phyloP scores from a whole-genome alignment of 306 rosid genomes.

The Quercus dentata region DNA sequence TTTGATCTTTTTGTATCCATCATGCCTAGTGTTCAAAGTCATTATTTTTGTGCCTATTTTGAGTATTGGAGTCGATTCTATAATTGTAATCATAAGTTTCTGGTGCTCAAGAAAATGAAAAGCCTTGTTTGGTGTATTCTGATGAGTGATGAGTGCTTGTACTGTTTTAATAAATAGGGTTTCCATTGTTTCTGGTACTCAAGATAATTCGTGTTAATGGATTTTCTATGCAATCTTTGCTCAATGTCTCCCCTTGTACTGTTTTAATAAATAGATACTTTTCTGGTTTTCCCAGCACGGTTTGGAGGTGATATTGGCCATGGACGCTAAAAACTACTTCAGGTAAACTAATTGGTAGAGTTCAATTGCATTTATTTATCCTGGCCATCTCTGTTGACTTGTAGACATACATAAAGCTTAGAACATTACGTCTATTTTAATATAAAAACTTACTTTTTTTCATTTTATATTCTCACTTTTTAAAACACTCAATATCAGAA shows the following conservation, averaged over 20 bases:
- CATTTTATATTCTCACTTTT: too few species aligned
- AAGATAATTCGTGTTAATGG: not conserved
- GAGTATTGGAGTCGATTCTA: not conserved
- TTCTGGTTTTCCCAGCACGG: not conserved
- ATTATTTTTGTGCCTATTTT: not conserved
- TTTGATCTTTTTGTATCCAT: not conserved
- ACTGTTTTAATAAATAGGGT: not conserved
- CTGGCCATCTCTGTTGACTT: too few species aligned
- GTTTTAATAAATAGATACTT: not conserved
- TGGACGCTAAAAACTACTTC: not conserved
- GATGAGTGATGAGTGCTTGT: not conserved
- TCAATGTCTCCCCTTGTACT: not conserved
- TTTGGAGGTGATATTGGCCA: not conserved
- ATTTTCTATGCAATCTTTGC: not conserved
- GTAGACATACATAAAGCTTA: too few species aligned
- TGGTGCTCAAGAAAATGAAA: not conserved
- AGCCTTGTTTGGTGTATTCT: not conserved
- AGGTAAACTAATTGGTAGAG: too few species aligned
- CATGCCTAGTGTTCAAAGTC: not conserved
- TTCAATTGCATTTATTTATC: too few species aligned
- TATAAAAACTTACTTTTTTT: too few species aligned
- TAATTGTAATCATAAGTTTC: constrained; percentile 11
- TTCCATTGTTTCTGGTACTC: not conserved
- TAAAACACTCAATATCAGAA: too few species aligned
- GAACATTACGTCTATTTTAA: too few species aligned